Conservation (phyloP, 371 early-diverging fungal genomes). For the Haplosporangium sp. region DNA sequence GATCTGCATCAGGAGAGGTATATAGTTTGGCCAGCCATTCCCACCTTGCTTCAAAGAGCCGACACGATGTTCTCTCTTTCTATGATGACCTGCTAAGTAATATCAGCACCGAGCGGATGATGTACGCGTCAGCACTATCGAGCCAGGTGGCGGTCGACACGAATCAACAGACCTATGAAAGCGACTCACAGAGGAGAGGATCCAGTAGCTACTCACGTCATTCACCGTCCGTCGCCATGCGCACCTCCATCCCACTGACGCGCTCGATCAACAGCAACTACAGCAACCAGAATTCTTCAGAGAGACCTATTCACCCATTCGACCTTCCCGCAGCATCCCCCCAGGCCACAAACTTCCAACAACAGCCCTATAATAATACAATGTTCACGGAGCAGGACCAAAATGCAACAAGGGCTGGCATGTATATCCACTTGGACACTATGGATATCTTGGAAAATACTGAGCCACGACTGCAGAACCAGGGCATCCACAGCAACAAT, state of each 20-base stretch:
- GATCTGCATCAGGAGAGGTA: not conserved
- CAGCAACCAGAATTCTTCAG: not conserved
- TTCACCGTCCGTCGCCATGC: conserved; percentile 10
- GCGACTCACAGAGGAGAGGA: not conserved
- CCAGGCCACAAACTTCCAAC: not conserved
- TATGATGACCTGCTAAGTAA: conserved; percentile 45
- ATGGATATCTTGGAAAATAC: conserved; percentile 1
- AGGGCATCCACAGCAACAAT: conserved; percentile 3
- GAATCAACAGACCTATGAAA: not conserved
- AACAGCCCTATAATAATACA: not conserved
- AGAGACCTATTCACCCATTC: conserved; percentile 36
- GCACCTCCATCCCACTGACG: conserved; percentile 17
- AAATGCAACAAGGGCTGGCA: not conserved
- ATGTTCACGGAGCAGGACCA: not conserved
- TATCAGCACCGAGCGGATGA: conserved; percentile 34
- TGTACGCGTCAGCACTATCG: conserved; percentile 21
- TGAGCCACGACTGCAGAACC: conserved; percentile 6
- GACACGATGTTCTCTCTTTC: conserved; percentile 23
- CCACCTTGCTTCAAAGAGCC: not conserved
- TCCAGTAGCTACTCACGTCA: conserved; percentile 6
- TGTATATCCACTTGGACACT: conserved; percentile 6
- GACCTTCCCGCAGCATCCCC: conserved; percentile 2
- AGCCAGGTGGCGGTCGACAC: conserved; percentile 6
- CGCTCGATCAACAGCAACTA: conserved; percentile 6
- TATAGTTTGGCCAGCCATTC: too few species aligned